These are phyloP conservation scores for Penicillium bovifimosum DNA, from an alignment of 495 filamentous ascomycete genomes.

Conservation along the genomic window DNA sequence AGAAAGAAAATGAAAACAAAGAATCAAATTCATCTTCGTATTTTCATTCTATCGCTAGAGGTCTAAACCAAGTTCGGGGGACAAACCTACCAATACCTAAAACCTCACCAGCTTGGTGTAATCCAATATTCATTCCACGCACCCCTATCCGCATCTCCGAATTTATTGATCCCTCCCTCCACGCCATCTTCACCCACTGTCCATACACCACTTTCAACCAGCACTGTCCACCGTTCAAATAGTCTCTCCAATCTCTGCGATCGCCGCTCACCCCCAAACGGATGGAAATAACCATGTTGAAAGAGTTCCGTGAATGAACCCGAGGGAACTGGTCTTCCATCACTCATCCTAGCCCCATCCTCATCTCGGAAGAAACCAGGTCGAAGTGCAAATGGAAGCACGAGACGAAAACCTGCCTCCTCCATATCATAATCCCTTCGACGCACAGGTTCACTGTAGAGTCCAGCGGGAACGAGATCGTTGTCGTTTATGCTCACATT, in stretches of 20 bases:
- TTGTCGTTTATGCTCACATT: slow-evolving; percentile 9
- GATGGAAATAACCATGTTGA: slow-evolving; percentile 33
- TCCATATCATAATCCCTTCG: slow-evolving; percentile 6
- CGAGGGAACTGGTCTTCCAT: slow-evolving; percentile 20
- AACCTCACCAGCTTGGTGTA: slow-evolving; percentile 24
- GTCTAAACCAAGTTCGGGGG: too few relatives aligned
- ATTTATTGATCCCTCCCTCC: slow-evolving; percentile 34
- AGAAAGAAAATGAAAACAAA: too few relatives aligned
- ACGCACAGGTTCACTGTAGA: slow-evolving; percentile 15
- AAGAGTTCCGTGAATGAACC: slow-evolving; percentile 27
- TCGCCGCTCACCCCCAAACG: slow-evolving; percentile 31
- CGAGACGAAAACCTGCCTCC: slow-evolving; percentile 19
- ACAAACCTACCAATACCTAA: too few relatives aligned
- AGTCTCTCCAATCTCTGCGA: slow-evolving; percentile 33
- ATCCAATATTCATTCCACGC: slow-evolving; percentile 33
- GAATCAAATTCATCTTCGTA: too few relatives aligned
- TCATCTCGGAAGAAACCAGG: background rate
- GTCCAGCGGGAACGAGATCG: slow-evolving; percentile 14
- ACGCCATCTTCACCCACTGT: slow-evolving; percentile 36
- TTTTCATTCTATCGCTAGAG: too few relatives aligned
- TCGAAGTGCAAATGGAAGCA: slow-evolving; percentile 18
- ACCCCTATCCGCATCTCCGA: slow-evolving; percentile 31
- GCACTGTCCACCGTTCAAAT: slow-evolving; percentile 25
- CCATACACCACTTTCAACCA: slow-evolving; percentile 38
- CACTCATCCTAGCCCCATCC: slow-evolving; percentile 26